Conservation (phyloP, 78 protist genomes). For the Dictyostelium discoideum region DNA sequence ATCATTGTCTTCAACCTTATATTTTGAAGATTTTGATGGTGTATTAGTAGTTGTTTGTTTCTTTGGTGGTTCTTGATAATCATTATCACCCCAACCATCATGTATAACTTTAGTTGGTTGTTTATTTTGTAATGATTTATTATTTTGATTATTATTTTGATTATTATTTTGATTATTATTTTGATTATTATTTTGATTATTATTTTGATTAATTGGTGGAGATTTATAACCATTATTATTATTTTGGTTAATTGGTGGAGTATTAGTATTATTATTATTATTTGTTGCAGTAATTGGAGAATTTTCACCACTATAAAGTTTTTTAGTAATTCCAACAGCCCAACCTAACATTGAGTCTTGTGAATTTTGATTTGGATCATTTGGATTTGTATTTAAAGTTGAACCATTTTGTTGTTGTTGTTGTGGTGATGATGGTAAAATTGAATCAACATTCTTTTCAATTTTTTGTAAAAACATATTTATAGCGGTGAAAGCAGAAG, state of each 20-base stretch:
- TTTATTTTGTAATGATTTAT: not conserved
- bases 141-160: not conserved
- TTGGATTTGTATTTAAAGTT: not conserved
- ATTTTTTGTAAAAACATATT: slow-evolving; percentile 43
- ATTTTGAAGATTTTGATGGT: not conserved
- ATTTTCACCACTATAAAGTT: not conserved
- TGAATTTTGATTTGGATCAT: not conserved
- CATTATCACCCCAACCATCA: slow-evolving; percentile 70
- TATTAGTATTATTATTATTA: not conserved
- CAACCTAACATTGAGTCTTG: slow-evolving; percentile 55
- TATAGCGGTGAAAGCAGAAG: slow-evolving; percentile 40
- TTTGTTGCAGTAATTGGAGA: not conserved
- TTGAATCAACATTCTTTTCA: slow-evolving; percentile 41
- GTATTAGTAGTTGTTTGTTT: not conserved
- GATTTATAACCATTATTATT: not conserved
- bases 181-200: not conserved
- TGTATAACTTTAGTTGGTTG: slow-evolving; percentile 6
- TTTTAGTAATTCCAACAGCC: slow-evolving; percentile 62
- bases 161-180: slow-evolving; percentile 9
- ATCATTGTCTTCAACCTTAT: not conserved
- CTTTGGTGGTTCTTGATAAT: slow-evolving; percentile 10
- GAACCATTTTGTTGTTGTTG: not conserved
- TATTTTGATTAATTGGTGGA: not conserved
- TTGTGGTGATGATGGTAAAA: not conserved
- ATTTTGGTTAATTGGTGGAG: not conserved